Evolutionary conservation across 495 filamentous ascomycete species (phyloP), one percentile per base, ranked within the genome.

Genomic region (Aspergillus nanangensis): DNA sequence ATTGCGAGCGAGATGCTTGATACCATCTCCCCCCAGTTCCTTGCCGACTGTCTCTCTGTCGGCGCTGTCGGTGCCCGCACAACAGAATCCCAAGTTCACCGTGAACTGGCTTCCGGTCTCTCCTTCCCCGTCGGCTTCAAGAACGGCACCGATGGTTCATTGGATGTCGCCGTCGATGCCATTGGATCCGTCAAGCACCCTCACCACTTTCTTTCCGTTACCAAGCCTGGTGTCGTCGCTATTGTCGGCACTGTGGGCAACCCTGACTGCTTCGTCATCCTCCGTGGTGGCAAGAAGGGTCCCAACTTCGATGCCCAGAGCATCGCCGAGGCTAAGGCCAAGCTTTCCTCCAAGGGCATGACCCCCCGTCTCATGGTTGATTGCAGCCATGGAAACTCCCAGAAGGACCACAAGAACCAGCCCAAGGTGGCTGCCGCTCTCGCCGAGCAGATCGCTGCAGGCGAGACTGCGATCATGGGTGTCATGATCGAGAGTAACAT

Each of bases 401-500:
- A 86, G 56, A 98, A 98, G 78, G 80, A 97, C 67, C 92, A 97
- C 76, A 87, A 81, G 66, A 98, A 97, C 65, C 93, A 98, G 67
- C 90, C 92, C 49, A 95, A 95, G 77, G 93, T 97, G 19, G 94
- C 92, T 3, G 81, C 79, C 31, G 76, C 73, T 3, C 59, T 98
- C 38, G 88, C 86, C 4, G 84, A 90, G 61, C 94, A 97, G 67
- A 83, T 98, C 47, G 78, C 82, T 19, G 70, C 70, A 1, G 93
- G 93, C 27, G 94, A 98, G 70, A 77, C 77, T 0, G 85, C 73
- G 19, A 95, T 98, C 57, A 92, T 97, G 82, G 93, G 93, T 56
- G 90, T 96, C 25, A 98, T 98, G 93, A 95, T 99, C 57, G 94
- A 99, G 73, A 94, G 87, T 59, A 83, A 97, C 62, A 94, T 99